Conservation (phyloP, 495 filamentous ascomycete species). For the Aspergillus ellipticus region DNA sequence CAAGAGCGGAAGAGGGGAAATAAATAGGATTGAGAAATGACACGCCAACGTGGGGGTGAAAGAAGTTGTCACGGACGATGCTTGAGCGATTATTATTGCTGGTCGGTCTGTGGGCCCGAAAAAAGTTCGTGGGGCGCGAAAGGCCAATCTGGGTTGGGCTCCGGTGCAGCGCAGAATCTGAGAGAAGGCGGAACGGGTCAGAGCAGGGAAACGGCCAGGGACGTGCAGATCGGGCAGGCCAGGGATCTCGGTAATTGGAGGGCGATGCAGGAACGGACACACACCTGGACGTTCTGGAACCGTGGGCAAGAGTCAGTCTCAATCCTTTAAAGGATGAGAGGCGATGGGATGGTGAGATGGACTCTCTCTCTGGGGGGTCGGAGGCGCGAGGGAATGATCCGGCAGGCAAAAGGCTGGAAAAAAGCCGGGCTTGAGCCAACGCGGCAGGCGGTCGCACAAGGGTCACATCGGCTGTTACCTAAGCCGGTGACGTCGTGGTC, state of each 20-base stretch:
- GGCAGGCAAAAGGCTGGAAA: not conserved
- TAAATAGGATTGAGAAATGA: not conserved
- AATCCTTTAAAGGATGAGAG: not conserved
- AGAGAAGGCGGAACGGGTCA: not conserved
- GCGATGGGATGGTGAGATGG: not conserved
- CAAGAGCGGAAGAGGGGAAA: not conserved
- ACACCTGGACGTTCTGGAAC: too few relatives aligned
- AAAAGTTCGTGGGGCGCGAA: slow-evolving; percentile 14
- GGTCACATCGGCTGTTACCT: not conserved
- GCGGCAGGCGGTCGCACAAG: not conserved
- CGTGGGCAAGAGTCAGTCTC: not conserved
- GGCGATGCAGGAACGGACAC: slow-evolving; percentile 1
- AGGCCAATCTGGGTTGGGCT: slow-evolving; percentile 6
- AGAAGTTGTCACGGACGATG: slow-evolving; percentile 1
- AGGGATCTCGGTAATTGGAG: not conserved
- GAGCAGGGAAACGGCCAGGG: not conserved
- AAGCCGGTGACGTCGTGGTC: not conserved
- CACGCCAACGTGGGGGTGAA: slow-evolving; percentile 8
- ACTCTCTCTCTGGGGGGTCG: not conserved
- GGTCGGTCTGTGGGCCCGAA: slow-evolving; percentile 15
- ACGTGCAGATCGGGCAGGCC: not conserved
- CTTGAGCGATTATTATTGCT: slow-evolving; percentile 9
- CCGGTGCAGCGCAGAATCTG: not conserved
- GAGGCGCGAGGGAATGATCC: not conserved
- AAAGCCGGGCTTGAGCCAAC: not conserved